These are phyloP conservation scores for Quercus tomentella DNA, from an alignment of 331 rosid genomes.

Conservation along the genomic window DNA sequence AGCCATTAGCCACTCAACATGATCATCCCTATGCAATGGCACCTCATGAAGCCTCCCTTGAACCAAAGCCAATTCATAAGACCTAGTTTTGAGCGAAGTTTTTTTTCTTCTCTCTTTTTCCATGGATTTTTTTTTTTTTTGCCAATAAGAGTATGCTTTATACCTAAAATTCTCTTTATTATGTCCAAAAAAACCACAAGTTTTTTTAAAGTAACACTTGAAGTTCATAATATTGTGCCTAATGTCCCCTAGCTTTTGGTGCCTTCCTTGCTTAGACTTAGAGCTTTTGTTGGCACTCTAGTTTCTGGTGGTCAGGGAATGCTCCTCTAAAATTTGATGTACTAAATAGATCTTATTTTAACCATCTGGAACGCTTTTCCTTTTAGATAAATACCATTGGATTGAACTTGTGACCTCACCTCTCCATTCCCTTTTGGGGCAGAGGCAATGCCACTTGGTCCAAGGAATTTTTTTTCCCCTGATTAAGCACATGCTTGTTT, in stretches of 20 bases:
- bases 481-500: neutral
- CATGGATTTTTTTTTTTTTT: no score
- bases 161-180: no score
- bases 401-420: neutral
- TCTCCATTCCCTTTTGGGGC: neutral
- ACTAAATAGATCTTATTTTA: neutral
- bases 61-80: no score
- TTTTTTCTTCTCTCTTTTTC: no score
- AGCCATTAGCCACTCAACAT: no score
- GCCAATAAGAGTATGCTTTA: no score
- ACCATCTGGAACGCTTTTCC: neutral
- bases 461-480: neutral
- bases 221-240: neutral
- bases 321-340: neutral
- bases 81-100: no score
- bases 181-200: no score
- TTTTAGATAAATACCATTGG: neutral
- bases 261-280: neutral
- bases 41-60: no score
- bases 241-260: neutral
- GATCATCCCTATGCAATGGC: no score
- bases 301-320: neutral
- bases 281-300: neutral
- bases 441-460: neutral
- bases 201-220: no score